Evolutionary conservation across 139 green algal species (phyloP).

Genomic region (Picochlorum sp.): DNA sequence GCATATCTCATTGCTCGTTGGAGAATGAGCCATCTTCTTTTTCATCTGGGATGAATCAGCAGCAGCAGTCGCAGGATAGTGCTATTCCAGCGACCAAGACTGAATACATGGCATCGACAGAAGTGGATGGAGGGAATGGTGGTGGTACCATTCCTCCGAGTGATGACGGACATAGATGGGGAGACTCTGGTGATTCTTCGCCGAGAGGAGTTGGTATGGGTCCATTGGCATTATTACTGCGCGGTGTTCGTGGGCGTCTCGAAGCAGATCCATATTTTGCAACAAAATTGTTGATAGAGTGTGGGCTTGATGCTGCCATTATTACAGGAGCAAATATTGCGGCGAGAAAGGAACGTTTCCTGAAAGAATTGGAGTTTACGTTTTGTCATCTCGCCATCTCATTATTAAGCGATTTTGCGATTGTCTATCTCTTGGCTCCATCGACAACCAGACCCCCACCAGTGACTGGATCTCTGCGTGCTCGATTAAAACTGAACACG

Average conservation of each 20-base stretch:
- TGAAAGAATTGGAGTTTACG: conserved; percentile 19
- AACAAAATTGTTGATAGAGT: conserved; percentile 21
- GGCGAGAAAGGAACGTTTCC: conserved; percentile 10
- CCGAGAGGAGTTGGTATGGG: not conserved
- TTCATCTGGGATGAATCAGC: not conserved
- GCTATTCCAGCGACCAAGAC: not conserved
- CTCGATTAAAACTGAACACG: not conserved
- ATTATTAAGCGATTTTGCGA: conserved; percentile 23
- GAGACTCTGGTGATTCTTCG: not conserved
- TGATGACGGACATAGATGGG: not conserved
- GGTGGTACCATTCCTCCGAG: not conserved
- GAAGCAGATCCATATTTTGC: conserved; percentile 24
- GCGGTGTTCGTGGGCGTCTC: not conserved
- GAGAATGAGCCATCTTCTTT: not conserved
- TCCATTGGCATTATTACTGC: conserved; percentile 4
- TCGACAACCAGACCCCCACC: not conserved
- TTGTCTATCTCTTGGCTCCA: conserved; percentile 28
- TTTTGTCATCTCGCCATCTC: conserved; percentile 22
- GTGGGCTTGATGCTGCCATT: conserved; percentile 20
- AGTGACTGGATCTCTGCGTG: conserved; percentile 2
- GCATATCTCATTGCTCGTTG: too few species aligned
- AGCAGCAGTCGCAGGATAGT: not conserved
- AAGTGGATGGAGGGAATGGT: not conserved
- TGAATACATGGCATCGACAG: not conserved
- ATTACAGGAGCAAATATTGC: conserved; percentile 20